Conservation (phyloP, 2,329 filamentous ascomycete species). For the Penicillium thymicola region DNA sequence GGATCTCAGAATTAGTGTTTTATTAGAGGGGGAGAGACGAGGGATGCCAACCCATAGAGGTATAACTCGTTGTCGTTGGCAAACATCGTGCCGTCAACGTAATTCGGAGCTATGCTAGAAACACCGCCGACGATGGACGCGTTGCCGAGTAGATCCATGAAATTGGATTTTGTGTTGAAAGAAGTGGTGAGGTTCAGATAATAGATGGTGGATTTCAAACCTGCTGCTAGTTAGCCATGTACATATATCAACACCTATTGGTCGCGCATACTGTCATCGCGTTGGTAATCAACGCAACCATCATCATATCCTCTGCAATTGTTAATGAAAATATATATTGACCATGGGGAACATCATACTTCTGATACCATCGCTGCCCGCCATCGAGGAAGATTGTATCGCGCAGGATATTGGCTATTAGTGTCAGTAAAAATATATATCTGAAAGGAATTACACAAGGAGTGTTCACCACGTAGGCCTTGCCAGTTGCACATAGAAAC, state of each 20-base stretch:
- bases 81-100: slow-evolving; percentile 62
- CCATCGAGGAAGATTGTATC: slow-evolving; percentile 19
- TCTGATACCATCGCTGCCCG: slow-evolving; percentile 12
- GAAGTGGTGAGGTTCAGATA: slow-evolving; percentile 15
- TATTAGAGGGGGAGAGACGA: not conserved
- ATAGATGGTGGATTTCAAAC: slow-evolving; percentile 11
- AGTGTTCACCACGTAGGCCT: slow-evolving; percentile 9
- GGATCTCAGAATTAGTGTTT: not conserved
- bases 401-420: slow-evolving; percentile 17
- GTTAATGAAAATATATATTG: not conserved
- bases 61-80: slow-evolving; percentile 62
- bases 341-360: slow-evolving; percentile 1
- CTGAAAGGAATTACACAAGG: not conserved
- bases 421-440: not conserved
- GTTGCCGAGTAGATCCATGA: slow-evolving; percentile 23
- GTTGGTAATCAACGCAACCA: not conserved
- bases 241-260: not conserved
- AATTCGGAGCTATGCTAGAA: slow-evolving; percentile 48
- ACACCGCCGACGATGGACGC: slow-evolving; percentile 32
- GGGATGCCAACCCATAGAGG: slow-evolving; percentile 54
- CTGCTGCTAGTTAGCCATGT: slow-evolving; percentile 5
- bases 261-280: not conserved
- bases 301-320: slow-evolving; percentile 12
- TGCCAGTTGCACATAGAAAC: slow-evolving; percentile 18
- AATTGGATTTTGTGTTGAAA: slow-evolving; percentile 15